Conservation (phyloP, 495 filamentous ascomycete species). For the Neurospora pannonica region DNA sequence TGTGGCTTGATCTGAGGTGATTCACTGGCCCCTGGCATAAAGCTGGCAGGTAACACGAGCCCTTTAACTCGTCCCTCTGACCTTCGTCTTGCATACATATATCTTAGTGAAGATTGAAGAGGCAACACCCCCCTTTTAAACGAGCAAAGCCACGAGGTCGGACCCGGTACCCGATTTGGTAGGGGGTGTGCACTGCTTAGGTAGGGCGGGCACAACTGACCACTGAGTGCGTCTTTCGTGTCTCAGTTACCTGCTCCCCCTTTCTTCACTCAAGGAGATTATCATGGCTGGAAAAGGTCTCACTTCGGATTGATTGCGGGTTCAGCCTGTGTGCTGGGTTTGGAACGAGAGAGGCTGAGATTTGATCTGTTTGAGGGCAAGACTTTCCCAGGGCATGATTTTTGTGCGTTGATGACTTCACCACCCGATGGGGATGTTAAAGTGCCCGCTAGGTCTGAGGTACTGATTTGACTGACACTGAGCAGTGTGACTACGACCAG, state of each 20-base stretch:
- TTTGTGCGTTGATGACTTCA: not conserved
- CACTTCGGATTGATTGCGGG: not conserved
- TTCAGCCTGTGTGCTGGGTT: not conserved
- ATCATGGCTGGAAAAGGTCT: not conserved
- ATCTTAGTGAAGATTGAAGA: not conserved
- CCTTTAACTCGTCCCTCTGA: not conserved
- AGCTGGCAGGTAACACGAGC: not conserved
- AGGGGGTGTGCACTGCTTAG: not conserved
- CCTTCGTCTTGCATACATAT: not conserved
- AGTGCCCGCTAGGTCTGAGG: not conserved
- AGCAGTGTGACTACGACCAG: not conserved
- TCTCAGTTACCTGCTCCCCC: not conserved
- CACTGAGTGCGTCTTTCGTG: not conserved
- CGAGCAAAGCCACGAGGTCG: not conserved
- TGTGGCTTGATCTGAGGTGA: not conserved
- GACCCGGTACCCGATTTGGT: not conserved
- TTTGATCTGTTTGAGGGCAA: not conserved
- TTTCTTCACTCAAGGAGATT: not conserved
- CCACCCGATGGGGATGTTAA: not conserved
- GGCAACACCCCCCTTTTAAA: not conserved
- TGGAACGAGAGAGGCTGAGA: not conserved
- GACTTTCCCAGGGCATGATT: not conserved
- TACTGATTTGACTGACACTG: not conserved
- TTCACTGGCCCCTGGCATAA: not conserved
- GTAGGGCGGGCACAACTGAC: not conserved